These are phyloP conservation scores for Cercophora samala DNA, from an alignment of 495 filamentous ascomycete genomes.

Conservation along the genomic window DNA sequence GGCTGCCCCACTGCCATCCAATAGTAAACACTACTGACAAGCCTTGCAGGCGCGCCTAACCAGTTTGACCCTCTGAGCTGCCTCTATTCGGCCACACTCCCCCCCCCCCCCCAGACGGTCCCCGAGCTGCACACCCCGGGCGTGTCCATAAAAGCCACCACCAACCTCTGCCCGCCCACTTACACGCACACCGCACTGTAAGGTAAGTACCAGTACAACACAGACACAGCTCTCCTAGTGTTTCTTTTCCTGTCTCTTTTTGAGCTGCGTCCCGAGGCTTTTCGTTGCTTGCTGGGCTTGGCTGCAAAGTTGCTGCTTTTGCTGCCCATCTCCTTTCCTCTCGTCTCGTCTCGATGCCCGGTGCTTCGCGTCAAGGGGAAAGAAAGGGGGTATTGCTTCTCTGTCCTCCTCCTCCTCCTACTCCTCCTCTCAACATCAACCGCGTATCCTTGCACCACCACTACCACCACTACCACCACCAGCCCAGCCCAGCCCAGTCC, in stretches of 20 bases:
- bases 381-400: neutral
- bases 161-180: constrained; percentile 15
- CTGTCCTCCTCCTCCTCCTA: no score
- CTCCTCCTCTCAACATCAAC: no score
- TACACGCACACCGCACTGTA: constrained; percentile 5
- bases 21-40: constrained; percentile 27
- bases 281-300: constrained; percentile 12
- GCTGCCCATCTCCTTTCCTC: no score
- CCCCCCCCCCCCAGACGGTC: constrained; percentile 11
- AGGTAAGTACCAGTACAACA: constrained; percentile 6
- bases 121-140: constrained; percentile 14
- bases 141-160: constrained; percentile 18
- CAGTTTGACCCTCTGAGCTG: constrained; percentile 8
- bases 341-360: neutral
- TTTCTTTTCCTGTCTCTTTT: constrained; percentile 21
- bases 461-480: no score
- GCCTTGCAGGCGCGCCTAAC: constrained; percentile 28
- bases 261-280: constrained; percentile 17
- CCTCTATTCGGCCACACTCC: constrained; percentile 20
- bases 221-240: constrained; percentile 8
- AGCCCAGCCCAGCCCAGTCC: no score
- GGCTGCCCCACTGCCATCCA: constrained; percentile 22
- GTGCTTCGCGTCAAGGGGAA: neutral
- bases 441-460: constrained; percentile 22
- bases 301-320: constrained; percentile 1